Base-by-base conservation (phyloP, 306 rosid genomes). In the Vicia faba region DNA sequence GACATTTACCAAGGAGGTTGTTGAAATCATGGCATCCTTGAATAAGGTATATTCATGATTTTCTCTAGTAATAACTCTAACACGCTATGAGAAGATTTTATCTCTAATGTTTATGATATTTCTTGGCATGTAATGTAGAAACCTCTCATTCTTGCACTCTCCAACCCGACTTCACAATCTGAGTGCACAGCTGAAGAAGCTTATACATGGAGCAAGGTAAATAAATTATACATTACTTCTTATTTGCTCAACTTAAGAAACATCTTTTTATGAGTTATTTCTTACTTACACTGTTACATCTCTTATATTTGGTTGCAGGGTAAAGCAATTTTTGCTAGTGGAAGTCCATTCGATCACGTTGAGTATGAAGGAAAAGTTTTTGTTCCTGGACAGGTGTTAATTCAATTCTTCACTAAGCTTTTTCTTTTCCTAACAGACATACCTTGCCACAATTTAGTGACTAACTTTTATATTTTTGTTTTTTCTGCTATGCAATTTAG, bases 141-240 rank as follows among this genome's bases (percentile, higher is more conserved):
- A 90, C 98, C 98, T 8, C 89, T 93, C 57, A 93, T 93, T 78
- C 91, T 93, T 53, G 89, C 98, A 66, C 97, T 93, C 75, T 93
- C 98, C 53, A 89, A 93, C 70, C 98, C 98, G 44, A 93, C 98
- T 12, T 90, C 98, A 35, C 98, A 93, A 70, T 85, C 98, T 36
- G 97, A 93, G 86, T 93, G 98, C 77, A 93, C 98, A 11, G 98
- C 98, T 7, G 96, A 90, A 80, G 97, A 93, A 79, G 98, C 98
- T 49, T 93, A 93, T 69, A 68, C 95, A 77, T 93, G 98, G 98
- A 93, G 86, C 79, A 81, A 90, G 97, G 98, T 89, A 69, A 64
- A 65, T 28, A n/a, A n/a, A n/a, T 35, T 8, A 18, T 25, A 54
- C 9, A 3, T 39, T 7, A 23, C 48, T 57, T 28, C 7, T 29